These are phyloP conservation scores for Sapria himalayana DNA, from an alignment of 345 rosid genomes.

Conservation along the genomic window DNA sequence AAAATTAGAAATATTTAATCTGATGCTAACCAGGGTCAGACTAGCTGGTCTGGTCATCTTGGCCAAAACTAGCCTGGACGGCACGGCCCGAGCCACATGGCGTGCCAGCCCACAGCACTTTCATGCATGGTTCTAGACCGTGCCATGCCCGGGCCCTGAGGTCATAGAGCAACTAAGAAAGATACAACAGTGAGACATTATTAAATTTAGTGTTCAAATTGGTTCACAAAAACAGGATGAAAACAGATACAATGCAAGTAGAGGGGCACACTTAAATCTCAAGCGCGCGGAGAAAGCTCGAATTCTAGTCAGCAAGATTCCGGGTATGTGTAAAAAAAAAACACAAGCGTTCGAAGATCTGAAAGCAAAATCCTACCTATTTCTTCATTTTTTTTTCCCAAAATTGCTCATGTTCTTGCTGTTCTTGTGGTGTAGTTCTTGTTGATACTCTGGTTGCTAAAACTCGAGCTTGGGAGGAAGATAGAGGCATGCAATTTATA, in stretches of 20 bases:
- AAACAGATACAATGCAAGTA: constrained; percentile 84
- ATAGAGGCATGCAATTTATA: constrained; percentile 30
- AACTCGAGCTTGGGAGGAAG: constrained; percentile 84
- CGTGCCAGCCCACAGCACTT: too few relatives aligned
- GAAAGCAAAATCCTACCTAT: background rate
- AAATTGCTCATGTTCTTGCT: too few relatives aligned
- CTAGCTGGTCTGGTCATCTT: too few relatives aligned
- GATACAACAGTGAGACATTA: too few relatives aligned
- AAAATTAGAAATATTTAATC: too few relatives aligned
- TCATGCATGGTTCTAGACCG: too few relatives aligned
- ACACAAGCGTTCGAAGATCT: background rate
- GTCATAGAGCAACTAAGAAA: too few relatives aligned
- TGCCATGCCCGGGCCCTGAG: too few relatives aligned
- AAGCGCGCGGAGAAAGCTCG: constrained; percentile 97
- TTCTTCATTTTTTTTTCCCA: background rate
- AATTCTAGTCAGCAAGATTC: constrained; percentile 81
- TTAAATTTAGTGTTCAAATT: background rate
- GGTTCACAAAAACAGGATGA: constrained; percentile 51
- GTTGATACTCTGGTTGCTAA: constrained; percentile 75
- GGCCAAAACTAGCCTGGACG: too few relatives aligned
- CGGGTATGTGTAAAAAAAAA: constrained; percentile 29
- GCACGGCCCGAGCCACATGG: too few relatives aligned
- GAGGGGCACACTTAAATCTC: constrained; percentile 97
- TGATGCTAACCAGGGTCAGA: too few relatives aligned
- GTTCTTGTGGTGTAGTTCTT: constrained; percentile 23